Percentiles rank a stretch among this genome's conserved stretches.
phyloP scores from a whole-genome alignment of 2,329 filamentous ascomycete genomes.

The Colletotrichum spaethianum region DNA sequence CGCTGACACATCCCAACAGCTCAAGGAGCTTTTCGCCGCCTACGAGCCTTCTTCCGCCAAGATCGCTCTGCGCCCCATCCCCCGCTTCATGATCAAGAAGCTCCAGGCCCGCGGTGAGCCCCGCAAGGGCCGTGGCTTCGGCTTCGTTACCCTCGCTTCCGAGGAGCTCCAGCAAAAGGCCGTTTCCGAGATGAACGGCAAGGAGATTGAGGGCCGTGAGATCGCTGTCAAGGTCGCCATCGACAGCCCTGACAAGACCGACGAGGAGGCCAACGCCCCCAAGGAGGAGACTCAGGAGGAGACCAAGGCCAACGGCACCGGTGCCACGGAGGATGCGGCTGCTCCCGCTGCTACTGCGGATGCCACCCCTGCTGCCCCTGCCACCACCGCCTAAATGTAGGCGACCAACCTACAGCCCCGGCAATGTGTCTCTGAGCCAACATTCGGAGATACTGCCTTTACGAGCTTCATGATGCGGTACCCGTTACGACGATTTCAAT shows the following conservation, averaged over 20 bases:
- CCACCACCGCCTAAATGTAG: constrained; percentile 50
- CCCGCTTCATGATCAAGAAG: constrained; percentile 99
- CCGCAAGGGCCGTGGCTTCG: constrained; percentile 99
- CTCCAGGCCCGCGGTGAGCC: constrained; percentile 97
- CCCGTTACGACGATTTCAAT: constrained; percentile 42
- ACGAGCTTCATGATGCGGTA: constrained; percentile 42
- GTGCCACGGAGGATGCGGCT: constrained; percentile 44
- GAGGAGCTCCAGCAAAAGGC: constrained; percentile 99
- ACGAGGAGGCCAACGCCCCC: constrained; percentile 82
- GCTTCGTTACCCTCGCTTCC: constrained; percentile 95
- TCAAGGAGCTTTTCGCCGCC: constrained; percentile 95
- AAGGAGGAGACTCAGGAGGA: constrained; percentile 58
- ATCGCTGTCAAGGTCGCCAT: constrained; percentile 99
- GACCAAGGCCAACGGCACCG: constrained; percentile 60
- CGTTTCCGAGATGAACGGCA: constrained; percentile 98
- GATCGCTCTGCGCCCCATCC: constrained; percentile 98
- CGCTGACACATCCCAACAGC: constrained; percentile 66
- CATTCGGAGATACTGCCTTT: constrained; percentile 22
- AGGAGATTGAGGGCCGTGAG: constrained; percentile 98
- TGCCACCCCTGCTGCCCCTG: constrained; percentile 44
- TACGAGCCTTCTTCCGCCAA: constrained; percentile 96
- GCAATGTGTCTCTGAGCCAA: constrained; percentile 21
- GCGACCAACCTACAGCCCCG: constrained; percentile 30
- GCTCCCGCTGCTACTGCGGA: constrained; percentile 43
- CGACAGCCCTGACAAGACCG: constrained; percentile 96